Percentiles rank a stretch among this genome's conserved stretches.
phyloP scores from a whole-genome alignment of 257 asterid species.

The Phtheirospermum japonicum region DNA sequence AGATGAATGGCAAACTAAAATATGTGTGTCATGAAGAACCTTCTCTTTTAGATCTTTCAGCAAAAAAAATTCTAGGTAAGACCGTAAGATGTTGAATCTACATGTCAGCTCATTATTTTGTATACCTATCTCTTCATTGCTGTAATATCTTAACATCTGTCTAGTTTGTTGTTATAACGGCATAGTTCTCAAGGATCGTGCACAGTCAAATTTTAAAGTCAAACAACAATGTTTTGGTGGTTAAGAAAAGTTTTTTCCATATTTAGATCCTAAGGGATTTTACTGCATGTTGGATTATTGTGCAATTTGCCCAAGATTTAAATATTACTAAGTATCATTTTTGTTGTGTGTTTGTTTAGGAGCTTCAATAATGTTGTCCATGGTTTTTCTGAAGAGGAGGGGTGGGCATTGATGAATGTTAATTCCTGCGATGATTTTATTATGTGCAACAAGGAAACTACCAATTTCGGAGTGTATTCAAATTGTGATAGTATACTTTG shows the following conservation, averaged over 20 bases:
- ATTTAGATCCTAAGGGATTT: neutral
- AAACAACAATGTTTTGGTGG: too few species aligned
- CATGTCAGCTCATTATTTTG: slow-evolving; percentile 2
- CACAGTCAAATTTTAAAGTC: slow-evolving; percentile 5
- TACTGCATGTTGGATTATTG: neutral
- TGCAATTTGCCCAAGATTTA: neutral
- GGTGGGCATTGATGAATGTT: slow-evolving; percentile 40
- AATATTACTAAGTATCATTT: slow-evolving; percentile 18
- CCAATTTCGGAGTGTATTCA: slow-evolving; percentile 22
- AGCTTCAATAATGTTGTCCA: slow-evolving; percentile 46
- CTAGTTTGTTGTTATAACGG: neutral
- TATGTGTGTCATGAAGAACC: slow-evolving; percentile 26
- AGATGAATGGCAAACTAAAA: slow-evolving; percentile 20
- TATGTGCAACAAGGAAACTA: slow-evolving; percentile 29
- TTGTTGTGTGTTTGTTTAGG: slow-evolving; percentile 32
- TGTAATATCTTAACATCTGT: neutral
- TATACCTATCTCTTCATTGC: neutral
- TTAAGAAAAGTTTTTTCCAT: too few species aligned
- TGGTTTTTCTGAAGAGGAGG: slow-evolving; percentile 49
- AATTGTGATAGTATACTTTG: slow-evolving; percentile 40
- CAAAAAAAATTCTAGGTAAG: slow-evolving; percentile 36
- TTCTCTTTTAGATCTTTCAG: slow-evolving; percentile 31
- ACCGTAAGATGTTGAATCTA: slow-evolving; percentile 11
- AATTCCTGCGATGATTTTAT: slow-evolving; percentile 31
- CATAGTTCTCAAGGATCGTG: slow-evolving; percentile 12